Percentiles rank a stretch among this genome's conserved stretches.
Conservation (phyloP, 2,329 filamentous ascomycete genomes). For the Diplodia sapinea region DNA sequence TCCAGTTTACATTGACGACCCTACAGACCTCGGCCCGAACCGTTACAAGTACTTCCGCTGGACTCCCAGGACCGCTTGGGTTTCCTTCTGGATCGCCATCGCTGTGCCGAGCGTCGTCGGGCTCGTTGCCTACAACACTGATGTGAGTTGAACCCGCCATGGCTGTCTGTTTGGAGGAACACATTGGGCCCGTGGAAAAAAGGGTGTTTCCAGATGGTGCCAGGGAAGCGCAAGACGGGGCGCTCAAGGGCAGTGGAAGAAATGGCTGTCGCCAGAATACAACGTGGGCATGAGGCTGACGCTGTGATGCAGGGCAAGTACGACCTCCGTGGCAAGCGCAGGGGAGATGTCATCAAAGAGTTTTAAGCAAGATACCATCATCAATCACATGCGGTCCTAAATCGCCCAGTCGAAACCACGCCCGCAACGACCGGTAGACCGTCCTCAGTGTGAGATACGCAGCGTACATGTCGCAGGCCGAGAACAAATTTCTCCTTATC, state of each 20-base stretch:
- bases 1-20: slow-evolving; percentile 25
- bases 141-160: slow-evolving; percentile 67
- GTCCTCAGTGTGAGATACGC: neutral
- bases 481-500: neutral
- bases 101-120: slow-evolving; percentile 74
- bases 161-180: neutral
- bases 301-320: slow-evolving; percentile 74
- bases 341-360: slow-evolving; percentile 82
- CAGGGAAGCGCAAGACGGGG: neutral
- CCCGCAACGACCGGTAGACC: neutral
- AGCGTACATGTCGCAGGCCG: neutral
- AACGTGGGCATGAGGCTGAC: slow-evolving; percentile 5
- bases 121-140: slow-evolving; percentile 76
- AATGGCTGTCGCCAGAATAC: slow-evolving; percentile 30
- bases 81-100: slow-evolving; percentile 78
- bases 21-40: slow-evolving; percentile 77
- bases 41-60: slow-evolving; percentile 96
- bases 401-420: neutral
- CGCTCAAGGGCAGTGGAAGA: slow-evolving; percentile 32
- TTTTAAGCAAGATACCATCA: slow-evolving; percentile 58
- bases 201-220: neutral
- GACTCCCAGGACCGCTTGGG: slow-evolving; percentile 80
- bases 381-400: neutral
- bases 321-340: slow-evolving; percentile 84
- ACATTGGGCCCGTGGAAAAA: neutral